Base-by-base conservation (phyloP, 306 rosid species). In the Medicago lupulina region DNA sequence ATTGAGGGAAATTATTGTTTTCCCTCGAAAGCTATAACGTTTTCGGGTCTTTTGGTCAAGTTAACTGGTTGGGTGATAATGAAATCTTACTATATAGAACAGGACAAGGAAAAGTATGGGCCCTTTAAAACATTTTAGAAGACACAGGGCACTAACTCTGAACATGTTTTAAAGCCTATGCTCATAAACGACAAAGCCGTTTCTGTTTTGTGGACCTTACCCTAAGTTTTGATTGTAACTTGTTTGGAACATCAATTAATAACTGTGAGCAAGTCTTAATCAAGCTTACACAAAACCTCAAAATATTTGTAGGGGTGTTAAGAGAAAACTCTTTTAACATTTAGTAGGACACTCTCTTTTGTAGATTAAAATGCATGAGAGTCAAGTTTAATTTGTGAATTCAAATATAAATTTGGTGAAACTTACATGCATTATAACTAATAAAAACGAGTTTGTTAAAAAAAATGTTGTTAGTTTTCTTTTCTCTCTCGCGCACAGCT, bases 61-160 rank as follows among this genome's bases (percentile, higher is more conserved):
- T 28, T 61, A 61, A 61, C 3, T 14, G 41, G 67, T 61, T 61
- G 67, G 67, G 21, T 12, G 12, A 34, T 61, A 61, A 61, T 61
- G 19, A 16, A 61, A 1, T 31, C 7, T 31, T 61, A 31, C 21
- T 61, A 55, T 55, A 15, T 61, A 31, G 6, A 31, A 61, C 7
- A 15, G 31, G 43, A 61, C 67, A 61, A 31, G 67, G 12, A 61
- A 5, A 59, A 25, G 40, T 59, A 12, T 61, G 67, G 67, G 18
- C 44, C 67, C 67, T 61, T 2, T 40, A 39, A 39, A 39, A 39
- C 70, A 25, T 40, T 40, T 64, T 65, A 65, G 70, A 39, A 43
- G 70, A 65, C 31, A 65, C 51, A 65, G 51, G 49, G 16, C 70
- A 65, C 70, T 39, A 65, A 39, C 16, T 64, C 25, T 39, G 70